Evolutionary conservation across 768 basidiomycete genomes (phyloP).

Genomic region (Macrocybe gigantea): DNA sequence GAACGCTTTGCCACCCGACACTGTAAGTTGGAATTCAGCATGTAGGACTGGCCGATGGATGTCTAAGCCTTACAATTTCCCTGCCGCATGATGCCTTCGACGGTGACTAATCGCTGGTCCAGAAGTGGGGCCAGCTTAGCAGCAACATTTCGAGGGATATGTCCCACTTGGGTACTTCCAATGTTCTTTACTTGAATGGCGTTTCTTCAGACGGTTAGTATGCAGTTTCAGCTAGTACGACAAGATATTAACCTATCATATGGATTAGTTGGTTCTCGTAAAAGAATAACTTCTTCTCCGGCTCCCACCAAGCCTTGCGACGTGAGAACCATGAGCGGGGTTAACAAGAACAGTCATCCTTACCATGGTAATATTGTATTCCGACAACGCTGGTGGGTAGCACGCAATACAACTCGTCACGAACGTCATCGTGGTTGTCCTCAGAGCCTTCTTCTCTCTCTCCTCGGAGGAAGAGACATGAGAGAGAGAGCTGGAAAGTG

Average conservation of each 20-base stretch:
- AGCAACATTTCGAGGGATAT: constrained; percentile 60
- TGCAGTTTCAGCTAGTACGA: neutral
- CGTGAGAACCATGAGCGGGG: constrained; percentile 7
- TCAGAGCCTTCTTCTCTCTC: constrained; percentile 41
- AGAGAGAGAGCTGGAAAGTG: neutral
- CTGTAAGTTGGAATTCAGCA: constrained; percentile 16
- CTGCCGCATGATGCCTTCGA: constrained; percentile 66
- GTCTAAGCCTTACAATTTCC: constrained; percentile 51
- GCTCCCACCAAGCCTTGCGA: constrained; percentile 66
- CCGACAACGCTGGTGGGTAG: constrained; percentile 67
- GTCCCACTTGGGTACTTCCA: constrained; percentile 68
- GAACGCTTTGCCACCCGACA: constrained; percentile 39
- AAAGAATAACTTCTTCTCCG: constrained; percentile 70
- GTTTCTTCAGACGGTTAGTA: constrained; percentile 38
- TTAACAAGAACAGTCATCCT: constrained; percentile 1
- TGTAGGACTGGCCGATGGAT: neutral
- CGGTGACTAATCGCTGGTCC: constrained; percentile 53
- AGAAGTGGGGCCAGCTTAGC: constrained; percentile 63
- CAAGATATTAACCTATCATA: constrained; percentile 52
- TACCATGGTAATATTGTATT: constrained; percentile 76
- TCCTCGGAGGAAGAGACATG: constrained; percentile 1
- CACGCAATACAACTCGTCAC: constrained; percentile 65
- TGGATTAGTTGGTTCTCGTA: constrained; percentile 59
- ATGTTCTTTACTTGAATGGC: constrained; percentile 84
- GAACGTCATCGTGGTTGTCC: constrained; percentile 37